These are phyloP conservation scores for Calocera viscosa DNA, from an alignment of 768 basidiomycete species.

Conservation along the genomic window DNA sequence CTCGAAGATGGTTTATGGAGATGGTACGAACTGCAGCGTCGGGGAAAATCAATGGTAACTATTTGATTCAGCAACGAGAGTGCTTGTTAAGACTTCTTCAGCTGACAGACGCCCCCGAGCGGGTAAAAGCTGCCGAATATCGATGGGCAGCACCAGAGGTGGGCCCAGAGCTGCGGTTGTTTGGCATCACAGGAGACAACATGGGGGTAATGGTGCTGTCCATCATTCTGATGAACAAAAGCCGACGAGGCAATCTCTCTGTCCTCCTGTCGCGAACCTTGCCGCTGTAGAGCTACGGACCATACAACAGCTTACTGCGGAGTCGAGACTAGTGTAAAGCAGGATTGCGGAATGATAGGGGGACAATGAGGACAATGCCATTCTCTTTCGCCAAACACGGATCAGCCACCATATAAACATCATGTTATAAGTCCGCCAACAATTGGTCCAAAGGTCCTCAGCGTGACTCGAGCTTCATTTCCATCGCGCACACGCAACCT, in stretches of 20 bases:
- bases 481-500: background rate
- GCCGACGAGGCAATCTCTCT: background rate
- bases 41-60: background rate
- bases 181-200: background rate
- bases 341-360: too few species aligned
- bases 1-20: background rate
- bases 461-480: too few species aligned
- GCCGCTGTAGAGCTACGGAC: too few species aligned
- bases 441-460: too few species aligned
- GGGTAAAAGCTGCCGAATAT: background rate
- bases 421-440: background rate
- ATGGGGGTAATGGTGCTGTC: slow-evolving; percentile 1
- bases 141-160: background rate
- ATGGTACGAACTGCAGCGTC: slow-evolving; percentile 1
- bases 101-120: background rate
- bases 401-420: background rate
- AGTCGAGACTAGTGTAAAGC: too few species aligned
- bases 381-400: too few species aligned
- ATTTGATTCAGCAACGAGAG: background rate
- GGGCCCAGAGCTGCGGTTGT: background rate
- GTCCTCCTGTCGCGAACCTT: background rate
- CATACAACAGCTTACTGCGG: too few species aligned
- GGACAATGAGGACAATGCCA: too few species aligned
- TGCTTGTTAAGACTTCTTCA: background rate
- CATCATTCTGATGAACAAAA: slow-evolving; percentile 5